Evolutionary conservation across 306 rosid genomes (phyloP).

Genomic region (Psophocarpus tetragonolobus): DNA sequence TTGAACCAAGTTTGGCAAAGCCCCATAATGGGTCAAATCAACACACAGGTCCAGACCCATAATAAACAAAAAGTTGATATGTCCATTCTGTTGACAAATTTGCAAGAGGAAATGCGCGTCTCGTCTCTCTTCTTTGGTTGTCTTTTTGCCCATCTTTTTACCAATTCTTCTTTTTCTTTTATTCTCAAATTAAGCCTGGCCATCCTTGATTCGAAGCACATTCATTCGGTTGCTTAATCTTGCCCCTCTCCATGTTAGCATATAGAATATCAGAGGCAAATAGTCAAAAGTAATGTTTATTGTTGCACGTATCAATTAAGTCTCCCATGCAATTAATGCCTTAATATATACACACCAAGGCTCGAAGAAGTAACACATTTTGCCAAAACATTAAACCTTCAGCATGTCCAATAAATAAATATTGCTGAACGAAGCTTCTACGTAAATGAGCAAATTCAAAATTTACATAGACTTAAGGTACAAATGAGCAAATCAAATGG

Average conservation of each 20-base stretch:
- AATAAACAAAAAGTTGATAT: too few species aligned
- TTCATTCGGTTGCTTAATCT: not conserved
- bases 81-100: not conserved
- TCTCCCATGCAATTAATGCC: not conserved
- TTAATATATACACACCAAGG: not conserved
- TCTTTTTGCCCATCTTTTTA: not conserved
- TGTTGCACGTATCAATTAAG: not conserved
- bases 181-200: not conserved
- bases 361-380: not conserved
- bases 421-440: too few species aligned
- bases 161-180: not conserved
- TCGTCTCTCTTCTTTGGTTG: not conserved
- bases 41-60: too few species aligned
- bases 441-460: too few species aligned
- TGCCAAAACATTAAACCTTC: not conserved
- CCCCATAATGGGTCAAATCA: too few species aligned
- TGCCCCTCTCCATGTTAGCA: not conserved
- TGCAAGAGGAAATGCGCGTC: not conserved
- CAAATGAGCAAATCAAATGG: too few species aligned
- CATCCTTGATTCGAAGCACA: not conserved
- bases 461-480: too few species aligned
- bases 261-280: not conserved
- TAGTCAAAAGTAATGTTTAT: not conserved
- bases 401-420: not conserved
- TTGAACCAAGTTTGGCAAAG: too few species aligned